Percentiles rank a stretch among this genome's conserved stretches.
These are phyloP conservation scores for Suillus subalutaceus DNA, from an alignment of 768 basidiomycete species.

Conservation along the genomic window DNA sequence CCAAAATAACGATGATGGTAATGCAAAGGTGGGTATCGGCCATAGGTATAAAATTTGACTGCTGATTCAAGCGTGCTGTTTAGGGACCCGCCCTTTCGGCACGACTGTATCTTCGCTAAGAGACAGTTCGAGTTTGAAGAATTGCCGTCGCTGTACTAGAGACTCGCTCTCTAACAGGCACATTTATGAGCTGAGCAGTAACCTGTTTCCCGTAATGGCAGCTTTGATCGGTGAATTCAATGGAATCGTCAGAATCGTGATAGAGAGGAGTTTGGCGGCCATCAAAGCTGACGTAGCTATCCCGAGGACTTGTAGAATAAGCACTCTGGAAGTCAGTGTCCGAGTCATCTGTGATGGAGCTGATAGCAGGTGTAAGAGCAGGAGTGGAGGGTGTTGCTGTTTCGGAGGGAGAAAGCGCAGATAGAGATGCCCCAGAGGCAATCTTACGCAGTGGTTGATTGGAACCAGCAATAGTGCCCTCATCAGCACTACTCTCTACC, in stretches of 20 bases:
- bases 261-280: conserved; percentile 25
- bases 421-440: conserved; percentile 34
- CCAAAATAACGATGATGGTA: conserved; percentile 24
- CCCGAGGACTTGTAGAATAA: conserved; percentile 74
- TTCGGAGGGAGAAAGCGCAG: conserved; percentile 27
- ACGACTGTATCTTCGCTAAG: conserved; percentile 44
- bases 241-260: conserved; percentile 33
- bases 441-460: conserved; percentile 37
- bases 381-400: conserved; percentile 37
- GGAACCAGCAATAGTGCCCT: conserved; percentile 21
- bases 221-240: conserved; percentile 33
- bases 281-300: conserved; percentile 58
- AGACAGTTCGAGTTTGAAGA: conserved; percentile 38
- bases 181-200: conserved; percentile 36
- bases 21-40: conserved; percentile 30
- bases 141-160: conserved; percentile 58
- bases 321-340: conserved; percentile 90
- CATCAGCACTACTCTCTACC: conserved; percentile 19
- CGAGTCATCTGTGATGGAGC: conserved; percentile 66
- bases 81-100: conserved; percentile 27
- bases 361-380: conserved; percentile 34
- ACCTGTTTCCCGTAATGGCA: conserved; percentile 34
- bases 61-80: conserved; percentile 19
- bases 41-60: conserved; percentile 21
- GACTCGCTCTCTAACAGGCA: conserved; percentile 53